These are phyloP conservation scores for Chrysoporthe puriensis DNA, from an alignment of 2,329 filamentous ascomycete species.

Conservation along the genomic window DNA sequence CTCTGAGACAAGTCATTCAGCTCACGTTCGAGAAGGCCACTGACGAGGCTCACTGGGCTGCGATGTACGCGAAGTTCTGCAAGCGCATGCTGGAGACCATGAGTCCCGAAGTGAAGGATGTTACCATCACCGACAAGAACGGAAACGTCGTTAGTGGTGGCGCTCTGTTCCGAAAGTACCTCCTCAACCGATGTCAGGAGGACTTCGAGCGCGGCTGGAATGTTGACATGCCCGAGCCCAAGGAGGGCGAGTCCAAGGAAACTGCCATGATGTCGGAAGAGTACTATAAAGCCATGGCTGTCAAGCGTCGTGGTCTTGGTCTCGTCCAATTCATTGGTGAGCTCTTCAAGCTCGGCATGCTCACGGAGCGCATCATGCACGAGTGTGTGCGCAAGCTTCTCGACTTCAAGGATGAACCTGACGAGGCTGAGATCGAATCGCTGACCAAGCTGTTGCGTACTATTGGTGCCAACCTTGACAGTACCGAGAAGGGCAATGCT, in stretches of 20 bases:
- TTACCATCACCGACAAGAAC: slow-evolving; percentile 89
- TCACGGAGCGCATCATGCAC: slow-evolving; percentile 99
- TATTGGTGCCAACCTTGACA: slow-evolving; percentile 85
- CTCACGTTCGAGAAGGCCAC: slow-evolving; percentile 99
- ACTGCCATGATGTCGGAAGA: slow-evolving; percentile 89
- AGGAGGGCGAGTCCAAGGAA: slow-evolving; percentile 71
- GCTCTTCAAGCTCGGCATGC: slow-evolving; percentile 97
- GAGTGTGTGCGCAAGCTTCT: slow-evolving; percentile 97
- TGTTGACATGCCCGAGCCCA: slow-evolving; percentile 76
- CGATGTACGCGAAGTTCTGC: slow-evolving; percentile 99
- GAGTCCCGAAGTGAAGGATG: slow-evolving; percentile 92
- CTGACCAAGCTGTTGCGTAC: slow-evolving; percentile 91
- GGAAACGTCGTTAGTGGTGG: slow-evolving; percentile 89
- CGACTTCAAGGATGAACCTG: slow-evolving; percentile 89
- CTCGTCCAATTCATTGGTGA: slow-evolving; percentile 99
- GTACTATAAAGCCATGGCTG: slow-evolving; percentile 91
- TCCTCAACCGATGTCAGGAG: slow-evolving; percentile 97
- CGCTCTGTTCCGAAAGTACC: slow-evolving; percentile 95
- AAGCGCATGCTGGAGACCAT: slow-evolving; percentile 95
- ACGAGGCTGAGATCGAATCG: slow-evolving; percentile 95
- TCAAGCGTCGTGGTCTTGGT: slow-evolving; percentile 95
- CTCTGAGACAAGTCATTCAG: slow-evolving; percentile 95
- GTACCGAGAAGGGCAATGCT: slow-evolving; percentile 76
- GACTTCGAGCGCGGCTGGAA: slow-evolving; percentile 99
- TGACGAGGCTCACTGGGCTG: slow-evolving; percentile 97